A percentile compares a stretch with the other conserved stretches of the same genome.
Conservation (phyloP, 2,329 filamentous ascomycete species). For the Alternaria viburni region DNA sequence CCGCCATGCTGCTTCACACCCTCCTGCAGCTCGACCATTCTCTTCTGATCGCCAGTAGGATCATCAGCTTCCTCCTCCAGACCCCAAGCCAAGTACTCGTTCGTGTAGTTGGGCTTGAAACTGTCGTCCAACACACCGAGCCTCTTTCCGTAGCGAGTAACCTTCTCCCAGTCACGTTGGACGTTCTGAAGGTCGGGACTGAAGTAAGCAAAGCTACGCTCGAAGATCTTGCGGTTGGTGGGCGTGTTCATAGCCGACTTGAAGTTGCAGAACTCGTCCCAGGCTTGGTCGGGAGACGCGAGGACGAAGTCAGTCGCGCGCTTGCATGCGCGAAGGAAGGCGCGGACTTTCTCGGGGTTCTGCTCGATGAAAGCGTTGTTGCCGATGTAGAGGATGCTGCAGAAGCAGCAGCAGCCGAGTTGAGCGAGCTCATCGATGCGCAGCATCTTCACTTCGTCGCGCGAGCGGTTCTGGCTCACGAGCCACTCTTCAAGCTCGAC, state of each 20-base stretch:
- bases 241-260: conserved; percentile 72
- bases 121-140: conserved; percentile 68
- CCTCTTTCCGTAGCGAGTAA: conserved; percentile 77
- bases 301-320: conserved; percentile 76
- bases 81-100: conserved; percentile 70
- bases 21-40: conserved; percentile 72
- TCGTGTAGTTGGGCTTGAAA: conserved; percentile 78
- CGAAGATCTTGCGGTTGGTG: conserved; percentile 80
- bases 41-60: conserved; percentile 75
- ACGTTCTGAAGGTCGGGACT: conserved; percentile 78
- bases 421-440: conserved; percentile 81
- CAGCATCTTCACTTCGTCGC: conserved; percentile 77
- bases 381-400: conserved; percentile 79
- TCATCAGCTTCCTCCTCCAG: conserved; percentile 70
- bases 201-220: conserved; percentile 79
- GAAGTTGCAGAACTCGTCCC: conserved; percentile 72
- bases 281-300: conserved; percentile 66
- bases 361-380: conserved; percentile 73
- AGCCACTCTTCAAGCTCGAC: conserved; percentile 82
- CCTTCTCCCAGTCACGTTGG: conserved; percentile 75
- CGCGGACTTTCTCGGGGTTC: conserved; percentile 69
- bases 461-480: conserved; percentile 64
- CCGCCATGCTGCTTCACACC: conserved; percentile 70
- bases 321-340: conserved; percentile 77
- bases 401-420: conserved; percentile 84